These are phyloP conservation scores for Bjerkandera adusta DNA, from an alignment of 1,284 basidiomycete species.

Conservation along the genomic window DNA sequence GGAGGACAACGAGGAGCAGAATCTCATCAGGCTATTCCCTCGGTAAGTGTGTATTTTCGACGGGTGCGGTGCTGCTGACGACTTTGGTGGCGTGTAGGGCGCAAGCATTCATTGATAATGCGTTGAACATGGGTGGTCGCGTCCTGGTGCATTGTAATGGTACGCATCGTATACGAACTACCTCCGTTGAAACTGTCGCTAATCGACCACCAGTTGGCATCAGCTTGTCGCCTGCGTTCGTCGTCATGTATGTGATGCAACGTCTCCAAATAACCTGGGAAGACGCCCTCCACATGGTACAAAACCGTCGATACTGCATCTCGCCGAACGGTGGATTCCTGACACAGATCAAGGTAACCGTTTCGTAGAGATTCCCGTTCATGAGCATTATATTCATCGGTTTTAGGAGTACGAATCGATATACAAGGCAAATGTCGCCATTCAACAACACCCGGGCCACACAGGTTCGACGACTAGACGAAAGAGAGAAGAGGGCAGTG, in stretches of 20 bases:
- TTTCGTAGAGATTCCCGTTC: background rate
- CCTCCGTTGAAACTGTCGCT: background rate
- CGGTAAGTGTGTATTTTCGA: conserved; percentile 46
- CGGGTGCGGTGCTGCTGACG: background rate
- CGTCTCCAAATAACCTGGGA: conserved; percentile 79
- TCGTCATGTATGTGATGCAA: conserved; percentile 92
- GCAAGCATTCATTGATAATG: conserved; percentile 76
- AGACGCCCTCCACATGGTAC: conserved; percentile 80
- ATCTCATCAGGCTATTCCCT: conserved; percentile 83
- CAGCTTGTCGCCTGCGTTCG: conserved; percentile 83
- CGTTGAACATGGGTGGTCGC: conserved; percentile 64
- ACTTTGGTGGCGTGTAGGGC: conserved; percentile 45
- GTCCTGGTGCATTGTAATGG: conserved; percentile 93
- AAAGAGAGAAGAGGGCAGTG: conserved; percentile 64
- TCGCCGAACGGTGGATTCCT: conserved; percentile 86
- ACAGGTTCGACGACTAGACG: conserved; percentile 47
- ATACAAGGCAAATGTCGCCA: conserved; percentile 71
- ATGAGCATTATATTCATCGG: background rate
- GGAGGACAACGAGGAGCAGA: conserved; percentile 88
- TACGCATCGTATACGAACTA: conserved; percentile 31
- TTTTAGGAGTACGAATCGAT: conserved; percentile 87
- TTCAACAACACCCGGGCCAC: conserved; percentile 50
- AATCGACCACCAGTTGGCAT: conserved; percentile 64
- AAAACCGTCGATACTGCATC: conserved; percentile 89
- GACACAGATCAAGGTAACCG: conserved; percentile 78